Evolutionary conservation across 805 yeast genomes (phyloP).

Genomic region (Hemisphaericaspora nanyangensis): DNA sequence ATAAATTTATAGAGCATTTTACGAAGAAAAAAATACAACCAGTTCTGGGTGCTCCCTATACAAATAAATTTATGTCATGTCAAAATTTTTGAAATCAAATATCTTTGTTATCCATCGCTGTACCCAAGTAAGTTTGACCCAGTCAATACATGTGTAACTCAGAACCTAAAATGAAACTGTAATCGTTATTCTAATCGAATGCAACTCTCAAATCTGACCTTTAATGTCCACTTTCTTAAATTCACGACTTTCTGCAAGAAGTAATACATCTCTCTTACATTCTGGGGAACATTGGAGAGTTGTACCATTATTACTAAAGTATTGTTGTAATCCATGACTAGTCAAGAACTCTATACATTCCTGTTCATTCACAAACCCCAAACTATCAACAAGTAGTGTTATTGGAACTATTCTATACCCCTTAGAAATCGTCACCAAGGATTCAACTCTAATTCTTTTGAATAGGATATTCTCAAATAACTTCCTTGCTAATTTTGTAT

Average conservation of each 20-base stretch:
- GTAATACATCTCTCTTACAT: neutral
- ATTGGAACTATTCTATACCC: slow-evolving; percentile 48
- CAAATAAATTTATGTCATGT: no score
- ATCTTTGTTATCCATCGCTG: neutral
- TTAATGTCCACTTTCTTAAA: slow-evolving; percentile 76
- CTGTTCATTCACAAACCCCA: slow-evolving; percentile 34
- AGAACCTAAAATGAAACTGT: no score
- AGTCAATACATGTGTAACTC: no score
- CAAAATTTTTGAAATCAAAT: no score
- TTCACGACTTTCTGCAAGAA: slow-evolving; percentile 20
- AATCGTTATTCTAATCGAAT: no score
- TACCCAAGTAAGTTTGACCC: no score
- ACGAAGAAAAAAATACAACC: no score
- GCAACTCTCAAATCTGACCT: slow-evolving; percentile 59
- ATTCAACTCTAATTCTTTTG: slow-evolving; percentile 52
- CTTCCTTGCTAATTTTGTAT: slow-evolving; percentile 17
- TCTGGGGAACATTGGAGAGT: slow-evolving; percentile 26
- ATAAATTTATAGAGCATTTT: neutral
- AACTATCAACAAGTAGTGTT: slow-evolving; percentile 33
- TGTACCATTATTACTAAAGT: slow-evolving; percentile 10
- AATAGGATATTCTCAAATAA: slow-evolving; percentile 43
- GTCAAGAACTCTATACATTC: slow-evolving; percentile 43
- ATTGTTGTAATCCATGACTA: slow-evolving; percentile 33
- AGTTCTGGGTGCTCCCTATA: neutral
- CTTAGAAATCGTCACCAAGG: slow-evolving; percentile 53